Evolutionary conservation across 768 basidiomycete genomes (phyloP).

Genomic region (Candolleomyces aberdarensis): DNA sequence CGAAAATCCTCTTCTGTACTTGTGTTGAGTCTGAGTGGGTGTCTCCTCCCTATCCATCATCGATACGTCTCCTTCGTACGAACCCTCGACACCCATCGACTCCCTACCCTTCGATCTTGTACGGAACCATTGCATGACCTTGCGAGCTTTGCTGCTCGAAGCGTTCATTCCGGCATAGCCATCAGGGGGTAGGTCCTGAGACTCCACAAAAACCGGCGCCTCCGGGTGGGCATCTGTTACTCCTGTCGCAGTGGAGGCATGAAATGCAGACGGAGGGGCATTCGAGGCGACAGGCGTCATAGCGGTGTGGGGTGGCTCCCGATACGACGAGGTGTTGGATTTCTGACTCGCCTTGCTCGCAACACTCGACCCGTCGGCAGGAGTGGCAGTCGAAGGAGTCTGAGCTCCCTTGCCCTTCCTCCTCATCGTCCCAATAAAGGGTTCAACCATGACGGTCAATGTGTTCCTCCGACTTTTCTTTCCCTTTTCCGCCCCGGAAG

Average conservation of each 20-base stretch:
- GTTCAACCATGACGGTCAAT: conserved; percentile 83
- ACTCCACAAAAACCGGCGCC: conserved; percentile 4
- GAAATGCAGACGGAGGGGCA: conserved; percentile 37
- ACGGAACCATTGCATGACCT: conserved; percentile 99
- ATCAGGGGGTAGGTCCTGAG: conserved; percentile 7
- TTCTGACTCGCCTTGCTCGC: neutral
- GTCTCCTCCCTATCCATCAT: conserved; percentile 17
- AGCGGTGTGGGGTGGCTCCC: conserved; percentile 24
- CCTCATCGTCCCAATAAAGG: conserved; percentile 56
- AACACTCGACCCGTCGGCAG: neutral
- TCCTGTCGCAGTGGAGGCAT: conserved; percentile 3
- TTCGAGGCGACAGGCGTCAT: conserved; percentile 27
- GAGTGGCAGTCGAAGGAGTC: neutral
- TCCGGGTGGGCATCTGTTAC: neutral
- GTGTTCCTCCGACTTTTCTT: conserved; percentile 79
- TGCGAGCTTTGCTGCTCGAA: conserved; percentile 84
- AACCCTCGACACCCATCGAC: conserved; percentile 27
- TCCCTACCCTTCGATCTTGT: conserved; percentile 57
- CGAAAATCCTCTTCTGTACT: conserved; percentile 28
- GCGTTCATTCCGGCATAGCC: conserved; percentile 48
- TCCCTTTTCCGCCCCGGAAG: conserved; percentile 29
- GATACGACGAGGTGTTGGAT: neutral
- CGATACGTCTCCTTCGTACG: conserved; percentile 13
- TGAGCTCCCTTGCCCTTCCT: conserved; percentile 22
- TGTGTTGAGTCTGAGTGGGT: conserved; percentile 20